Conservation (phyloP, 306 rosid species). For the Ziziphus jujuba region DNA sequence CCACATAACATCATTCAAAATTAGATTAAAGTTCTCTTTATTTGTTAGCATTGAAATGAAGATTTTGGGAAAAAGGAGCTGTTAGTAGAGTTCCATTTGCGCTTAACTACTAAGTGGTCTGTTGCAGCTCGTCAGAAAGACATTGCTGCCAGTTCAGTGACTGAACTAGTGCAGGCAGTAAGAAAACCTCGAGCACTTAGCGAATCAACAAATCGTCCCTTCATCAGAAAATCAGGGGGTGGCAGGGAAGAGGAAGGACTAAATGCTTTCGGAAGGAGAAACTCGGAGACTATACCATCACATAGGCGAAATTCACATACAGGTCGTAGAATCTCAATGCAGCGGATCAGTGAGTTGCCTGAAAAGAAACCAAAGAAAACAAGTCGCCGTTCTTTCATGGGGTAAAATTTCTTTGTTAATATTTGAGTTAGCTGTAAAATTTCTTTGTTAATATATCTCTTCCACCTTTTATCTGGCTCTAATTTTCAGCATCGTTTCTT, state of each 20-base stretch:
- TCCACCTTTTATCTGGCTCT: background rate
- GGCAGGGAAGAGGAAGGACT: slow-evolving; percentile 31
- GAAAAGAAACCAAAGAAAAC: slow-evolving; percentile 63
- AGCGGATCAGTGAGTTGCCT: slow-evolving; percentile 65
- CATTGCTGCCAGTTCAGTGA: slow-evolving; percentile 60
- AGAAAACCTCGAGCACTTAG: slow-evolving; percentile 88
- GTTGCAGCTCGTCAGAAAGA: slow-evolving; percentile 92
- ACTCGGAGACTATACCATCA: slow-evolving; percentile 59
- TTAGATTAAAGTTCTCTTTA: no score
- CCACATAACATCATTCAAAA: no score
- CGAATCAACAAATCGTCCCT: slow-evolving; percentile 67
- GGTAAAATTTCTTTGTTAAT: slow-evolving; percentile 45
- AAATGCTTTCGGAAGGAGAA: slow-evolving; percentile 43
- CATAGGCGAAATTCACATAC: slow-evolving; percentile 46
- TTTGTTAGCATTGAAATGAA: no score
- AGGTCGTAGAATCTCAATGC: slow-evolving; percentile 49
- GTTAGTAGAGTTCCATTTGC: slow-evolving; percentile 1
- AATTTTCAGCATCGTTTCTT: background rate
- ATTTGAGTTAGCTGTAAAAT: background rate
- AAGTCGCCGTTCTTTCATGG: slow-evolving; percentile 73
- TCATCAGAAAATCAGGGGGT: slow-evolving; percentile 52
- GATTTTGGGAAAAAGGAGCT: background rate
- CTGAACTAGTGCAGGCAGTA: slow-evolving; percentile 74
- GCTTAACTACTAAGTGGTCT: slow-evolving; percentile 20
- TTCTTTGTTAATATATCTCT: background rate